Base-by-base conservation (phyloP, 257 asterid species). In the Ilex aquifolium region DNA sequence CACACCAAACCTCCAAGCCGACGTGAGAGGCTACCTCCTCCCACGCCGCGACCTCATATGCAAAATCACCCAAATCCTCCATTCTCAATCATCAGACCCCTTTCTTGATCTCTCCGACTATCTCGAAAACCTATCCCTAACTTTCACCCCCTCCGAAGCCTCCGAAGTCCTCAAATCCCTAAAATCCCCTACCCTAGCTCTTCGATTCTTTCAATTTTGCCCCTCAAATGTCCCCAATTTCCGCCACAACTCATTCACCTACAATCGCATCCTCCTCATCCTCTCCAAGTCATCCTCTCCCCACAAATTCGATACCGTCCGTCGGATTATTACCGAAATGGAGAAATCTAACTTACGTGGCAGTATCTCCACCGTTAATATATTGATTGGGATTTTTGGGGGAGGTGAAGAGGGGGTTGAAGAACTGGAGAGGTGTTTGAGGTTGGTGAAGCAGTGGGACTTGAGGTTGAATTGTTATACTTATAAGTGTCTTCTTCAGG, bases 21-120 rank as follows among this genome's bases (percentile, higher is more conserved):
- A 91, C 79, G 80, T 77, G 65, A 82, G 95, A 61, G 98, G 98
- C 73, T 85, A 88, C 67, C 81, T 83, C n/a, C 90, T 92, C 14
- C 98, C 95, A 30, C 95, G 98, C 71, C 95, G 83, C 49, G 91
- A 89, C 65, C 86, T 92, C 71, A 87, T 92, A 66, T 87, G 90
- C 83, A 78, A 71, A 65, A 85, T 86, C 44, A 68, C 85, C 91
- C 2, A 76, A 77, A 44, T 67, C 91, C 17, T 62, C 88, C 59
- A 56, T 64, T 30, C 7, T n/a, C 13, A 68, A 0, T 78, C 86
- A 3, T 74, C 77, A 6, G 86, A 84, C 70, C 81, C 88, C 21
- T 80, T 87, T 85, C 84, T 73, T 65, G 95, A 85, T 74, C 79
- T 91, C 71, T 59, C 81, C 12, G 88, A 86, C 13, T 81, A 73